Evolutionary conservation across 345 rosid genomes (phyloP), one percentile per base, ranked within the genome.

Genomic region (Gossypium longicalyx): DNA sequence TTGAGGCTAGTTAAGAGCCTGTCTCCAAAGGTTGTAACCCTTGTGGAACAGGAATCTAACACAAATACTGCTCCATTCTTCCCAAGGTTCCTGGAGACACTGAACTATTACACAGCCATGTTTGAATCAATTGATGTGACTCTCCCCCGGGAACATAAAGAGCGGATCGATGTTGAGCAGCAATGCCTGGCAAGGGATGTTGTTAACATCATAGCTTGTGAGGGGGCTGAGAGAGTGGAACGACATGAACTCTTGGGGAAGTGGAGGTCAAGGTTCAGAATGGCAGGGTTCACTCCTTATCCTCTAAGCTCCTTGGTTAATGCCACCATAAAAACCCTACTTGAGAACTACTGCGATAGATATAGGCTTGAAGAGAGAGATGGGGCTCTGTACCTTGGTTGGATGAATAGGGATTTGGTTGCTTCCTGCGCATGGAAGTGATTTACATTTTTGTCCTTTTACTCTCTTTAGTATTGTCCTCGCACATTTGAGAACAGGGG

Each of bases 11-110:
- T 91, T 34, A 91, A 88, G 81, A 77, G 86, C 81, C 58, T 93
- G 71, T 86, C 91, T 22, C 96, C 97, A 2, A 93, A 90, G 76
- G 95, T 93, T 23, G 97, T 91, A 78, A 91, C 98, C 67, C 96
- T 93, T 29, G 95, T 91, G 52, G 97, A 91, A 86, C 96, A 90
- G 83, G 97, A 93, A 79, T 91, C 97, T 10, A 93, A 93, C 77
- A 93, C 94, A 1, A 93, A 93, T 76, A 93, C 95, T 15, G 89
- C 97, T 59, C 87, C 96, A 67, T 91, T 91, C 86, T 77, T 90
- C 77, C 91, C 94, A 1, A 82, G 97, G 79, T 93, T 93, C 84
- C 78, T 83, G 0, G 97, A 91, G 83, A 87, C 95, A 16, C 62
- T 93, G 61, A 79, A 86, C 76, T 91, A 93, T 72, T 91, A 93